A percentile compares a stretch with the other conserved stretches of the same genome.
Evolutionary conservation across 257 asterid genomes (phyloP).

Genomic region (Orobanche coerulescens): DNA sequence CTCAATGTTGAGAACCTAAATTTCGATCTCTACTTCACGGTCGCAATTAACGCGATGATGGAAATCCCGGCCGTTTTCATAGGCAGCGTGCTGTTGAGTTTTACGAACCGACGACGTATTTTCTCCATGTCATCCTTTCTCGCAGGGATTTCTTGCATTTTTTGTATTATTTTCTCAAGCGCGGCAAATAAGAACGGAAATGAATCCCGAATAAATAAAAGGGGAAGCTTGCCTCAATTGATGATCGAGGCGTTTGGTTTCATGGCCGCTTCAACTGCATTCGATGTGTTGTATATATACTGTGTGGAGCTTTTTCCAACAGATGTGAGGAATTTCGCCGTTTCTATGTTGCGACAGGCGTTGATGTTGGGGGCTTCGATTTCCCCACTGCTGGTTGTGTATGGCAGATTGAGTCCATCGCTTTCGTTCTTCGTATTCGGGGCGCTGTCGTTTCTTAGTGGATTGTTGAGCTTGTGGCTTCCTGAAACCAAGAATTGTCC

Average conservation of each 20-base stretch:
- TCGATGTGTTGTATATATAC: conserved; percentile 44
- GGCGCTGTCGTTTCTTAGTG: conserved; percentile 33
- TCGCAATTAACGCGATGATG: conserved; percentile 50
- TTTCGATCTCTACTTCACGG: conserved; percentile 45
- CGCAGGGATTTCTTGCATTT: conserved; percentile 33
- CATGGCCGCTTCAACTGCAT: conserved; percentile 46
- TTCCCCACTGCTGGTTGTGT: conserved; percentile 40
- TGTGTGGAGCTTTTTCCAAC: conserved; percentile 53
- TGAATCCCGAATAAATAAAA: too few relatives aligned
- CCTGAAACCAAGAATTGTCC: conserved; percentile 47
- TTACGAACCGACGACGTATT: conserved; percentile 34
- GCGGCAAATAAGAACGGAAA: not conserved
- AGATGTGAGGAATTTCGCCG: conserved; percentile 38
- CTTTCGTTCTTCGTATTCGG: conserved; percentile 36
- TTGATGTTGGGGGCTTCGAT: conserved; percentile 50
- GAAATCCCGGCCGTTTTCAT: conserved; percentile 56
- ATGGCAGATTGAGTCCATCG: conserved; percentile 41
- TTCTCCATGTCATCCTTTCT: conserved; percentile 36
- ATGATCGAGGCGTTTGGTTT: conserved; percentile 37
- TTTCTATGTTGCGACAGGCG: conserved; percentile 43
- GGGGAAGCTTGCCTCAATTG: conserved; percentile 38
- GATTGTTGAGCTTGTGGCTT: conserved; percentile 39
- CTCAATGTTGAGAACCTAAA: conserved; percentile 52
- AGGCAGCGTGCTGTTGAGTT: conserved; percentile 40
- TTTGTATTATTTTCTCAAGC: conserved; percentile 32